phyloP scores from a whole-genome alignment of 805 yeast genomes.

The Debaryomyces prosopidis region DNA sequence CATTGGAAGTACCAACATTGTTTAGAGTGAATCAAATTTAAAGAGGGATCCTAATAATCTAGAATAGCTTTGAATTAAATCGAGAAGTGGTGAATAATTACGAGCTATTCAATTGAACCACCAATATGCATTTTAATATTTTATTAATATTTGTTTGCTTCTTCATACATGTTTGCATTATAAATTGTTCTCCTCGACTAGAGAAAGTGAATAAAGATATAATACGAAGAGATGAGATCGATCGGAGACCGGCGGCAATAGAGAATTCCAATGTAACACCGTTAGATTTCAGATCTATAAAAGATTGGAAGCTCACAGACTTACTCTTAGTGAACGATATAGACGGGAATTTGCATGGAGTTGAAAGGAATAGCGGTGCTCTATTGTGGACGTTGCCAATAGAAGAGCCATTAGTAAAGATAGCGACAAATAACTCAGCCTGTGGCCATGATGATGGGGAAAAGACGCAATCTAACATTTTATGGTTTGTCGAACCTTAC shows the following conservation, averaged over 20 bases:
- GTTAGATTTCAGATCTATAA: slow-evolving; percentile 38
- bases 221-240: background rate
- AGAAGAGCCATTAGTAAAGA: slow-evolving; percentile 59
- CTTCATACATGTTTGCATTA: background rate
- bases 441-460: slow-evolving; percentile 6
- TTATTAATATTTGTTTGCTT: background rate
- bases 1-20: no score
- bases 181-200: background rate
- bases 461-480: slow-evolving; percentile 29
- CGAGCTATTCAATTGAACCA: no score
- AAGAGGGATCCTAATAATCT: no score
- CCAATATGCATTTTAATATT: background rate
- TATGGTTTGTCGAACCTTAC: slow-evolving; percentile 90
- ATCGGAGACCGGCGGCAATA: background rate
- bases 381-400: slow-evolving; percentile 75
- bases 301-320: slow-evolving; percentile 54
- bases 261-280: slow-evolving; percentile 27
- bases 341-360: slow-evolving; percentile 84
- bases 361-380: slow-evolving; percentile 73
- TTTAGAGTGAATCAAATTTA: no score
- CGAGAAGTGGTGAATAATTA: no score
- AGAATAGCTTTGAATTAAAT: no score
- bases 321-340: slow-evolving; percentile 72
- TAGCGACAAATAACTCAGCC: slow-evolving; percentile 22
- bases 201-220: background rate